Evolutionary conservation across 352 stramenopile species (phyloP).

Genomic region (Phytophthora brassicae): DNA sequence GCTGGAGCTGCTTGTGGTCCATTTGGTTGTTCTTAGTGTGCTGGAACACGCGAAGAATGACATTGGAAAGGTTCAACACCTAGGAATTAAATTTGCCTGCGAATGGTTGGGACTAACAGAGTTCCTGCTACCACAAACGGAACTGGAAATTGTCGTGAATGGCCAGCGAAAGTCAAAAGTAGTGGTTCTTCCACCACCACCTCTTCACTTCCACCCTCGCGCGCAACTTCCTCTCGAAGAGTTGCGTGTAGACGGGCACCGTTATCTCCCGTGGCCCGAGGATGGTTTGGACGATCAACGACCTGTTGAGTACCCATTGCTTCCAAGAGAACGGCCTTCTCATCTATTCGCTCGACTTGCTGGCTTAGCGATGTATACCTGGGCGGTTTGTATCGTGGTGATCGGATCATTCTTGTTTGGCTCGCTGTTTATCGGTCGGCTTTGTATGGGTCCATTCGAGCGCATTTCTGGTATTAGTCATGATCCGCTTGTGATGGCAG

Average conservation of each 20-base stretch:
- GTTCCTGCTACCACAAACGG: constrained; percentile 65
- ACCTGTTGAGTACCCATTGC: constrained; percentile 70
- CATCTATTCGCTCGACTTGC: constrained; percentile 57
- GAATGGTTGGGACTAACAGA: constrained; percentile 66
- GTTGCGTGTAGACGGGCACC: constrained; percentile 64
- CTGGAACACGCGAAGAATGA: constrained; percentile 92
- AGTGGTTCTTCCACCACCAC: constrained; percentile 62
- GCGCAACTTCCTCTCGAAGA: constrained; percentile 69
- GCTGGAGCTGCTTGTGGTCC: constrained; percentile 94
- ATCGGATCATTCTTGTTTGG: constrained; percentile 71
- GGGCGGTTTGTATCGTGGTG: constrained; percentile 57
- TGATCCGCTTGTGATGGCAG: constrained; percentile 73
- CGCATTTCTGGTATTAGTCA: constrained; percentile 67
- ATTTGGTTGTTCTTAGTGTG: constrained; percentile 94
- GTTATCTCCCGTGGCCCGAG: constrained; percentile 85
- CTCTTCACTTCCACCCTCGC: constrained; percentile 81
- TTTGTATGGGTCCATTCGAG: constrained; percentile 74
- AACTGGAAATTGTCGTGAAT: constrained; percentile 36
- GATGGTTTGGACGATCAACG: constrained; percentile 73
- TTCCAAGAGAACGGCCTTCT: constrained; percentile 52
- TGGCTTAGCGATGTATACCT: constrained; percentile 55
- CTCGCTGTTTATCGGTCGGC: constrained; percentile 63
- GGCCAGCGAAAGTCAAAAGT: constrained; percentile 35
- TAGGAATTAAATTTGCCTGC: constrained; percentile 59
- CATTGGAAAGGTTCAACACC: constrained; percentile 76